Conservation (phyloP, 108 stramenopile genomes). For the Cyclostephanos invisitatus region DNA sequence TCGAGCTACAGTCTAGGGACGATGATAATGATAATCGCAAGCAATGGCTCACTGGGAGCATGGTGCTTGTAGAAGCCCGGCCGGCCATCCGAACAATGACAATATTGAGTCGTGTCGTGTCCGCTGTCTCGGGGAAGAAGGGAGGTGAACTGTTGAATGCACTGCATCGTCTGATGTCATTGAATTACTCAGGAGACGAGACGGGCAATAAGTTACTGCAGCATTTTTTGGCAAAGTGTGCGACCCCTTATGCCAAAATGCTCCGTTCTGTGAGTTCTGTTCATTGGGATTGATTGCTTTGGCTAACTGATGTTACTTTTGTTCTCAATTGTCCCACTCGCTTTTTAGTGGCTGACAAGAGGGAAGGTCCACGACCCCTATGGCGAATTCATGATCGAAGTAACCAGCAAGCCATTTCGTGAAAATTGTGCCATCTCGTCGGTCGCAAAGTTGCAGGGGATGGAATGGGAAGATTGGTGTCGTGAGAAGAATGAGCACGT, state of each 20-base stretch:
- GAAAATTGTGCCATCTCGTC: slow-evolving; percentile 13
- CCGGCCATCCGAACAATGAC: slow-evolving; percentile 77
- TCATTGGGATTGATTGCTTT: neutral
- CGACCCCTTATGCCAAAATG: slow-evolving; percentile 88
- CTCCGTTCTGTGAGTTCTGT: slow-evolving; percentile 32
- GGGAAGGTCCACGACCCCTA: slow-evolving; percentile 88
- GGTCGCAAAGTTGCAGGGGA: slow-evolving; percentile 33
- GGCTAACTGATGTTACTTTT: neutral
- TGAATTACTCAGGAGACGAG: slow-evolving; percentile 62
- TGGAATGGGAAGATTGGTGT: slow-evolving; percentile 62
- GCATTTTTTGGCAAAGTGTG: slow-evolving; percentile 64
- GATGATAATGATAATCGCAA: slow-evolving; percentile 6
- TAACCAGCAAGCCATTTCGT: slow-evolving; percentile 26
- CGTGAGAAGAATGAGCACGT: slow-evolving; percentile 58
- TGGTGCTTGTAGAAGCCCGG: slow-evolving; percentile 71
- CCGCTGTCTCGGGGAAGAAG: slow-evolving; percentile 51
- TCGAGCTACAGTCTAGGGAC: neutral
- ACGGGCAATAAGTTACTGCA: slow-evolving; percentile 60
- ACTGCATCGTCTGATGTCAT: slow-evolving; percentile 47
- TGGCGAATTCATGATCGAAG: slow-evolving; percentile 89
- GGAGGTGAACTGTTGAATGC: slow-evolving; percentile 86
- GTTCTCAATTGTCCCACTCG: neutral
- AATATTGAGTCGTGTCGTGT: slow-evolving; percentile 59
- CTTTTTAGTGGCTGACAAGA: slow-evolving; percentile 66
- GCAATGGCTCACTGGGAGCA: slow-evolving; percentile 67